These are phyloP conservation scores for Penicillium odoratum DNA, from an alignment of 495 filamentous ascomycete genomes.

Conservation along the genomic window DNA sequence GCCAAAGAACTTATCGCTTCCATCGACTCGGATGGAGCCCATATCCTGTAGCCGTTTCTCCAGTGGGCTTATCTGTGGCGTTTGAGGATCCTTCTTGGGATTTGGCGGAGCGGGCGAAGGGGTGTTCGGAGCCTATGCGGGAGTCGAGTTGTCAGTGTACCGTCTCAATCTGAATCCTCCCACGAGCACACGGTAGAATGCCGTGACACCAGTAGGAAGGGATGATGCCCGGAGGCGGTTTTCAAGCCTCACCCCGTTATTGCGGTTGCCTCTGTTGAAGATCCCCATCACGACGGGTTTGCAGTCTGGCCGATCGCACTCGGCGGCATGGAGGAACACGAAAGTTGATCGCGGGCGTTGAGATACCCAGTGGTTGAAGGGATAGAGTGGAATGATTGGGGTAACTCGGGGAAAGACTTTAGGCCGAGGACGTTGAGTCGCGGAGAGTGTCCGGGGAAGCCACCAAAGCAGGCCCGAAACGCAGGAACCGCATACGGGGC, in stretches of 20 bases:
- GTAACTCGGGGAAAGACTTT: slow-evolving; percentile 16
- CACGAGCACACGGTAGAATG: slow-evolving; percentile 14
- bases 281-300: slow-evolving; percentile 44
- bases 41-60: slow-evolving; percentile 81
- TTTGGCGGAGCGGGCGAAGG: slow-evolving; percentile 43
- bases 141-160: slow-evolving; percentile 17
- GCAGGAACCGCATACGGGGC: slow-evolving; percentile 13
- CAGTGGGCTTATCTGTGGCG: slow-evolving; percentile 69
- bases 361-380: slow-evolving; percentile 15
- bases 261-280: slow-evolving; percentile 42
- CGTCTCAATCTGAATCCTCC: slow-evolving; percentile 17
- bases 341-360: slow-evolving; percentile 4
- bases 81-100: slow-evolving; percentile 71
- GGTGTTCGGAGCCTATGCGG: slow-evolving; percentile 40
- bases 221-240: slow-evolving; percentile 17
- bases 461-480: slow-evolving; percentile 10
- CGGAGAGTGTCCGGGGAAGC: slow-evolving; percentile 26
- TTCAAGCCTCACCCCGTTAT: slow-evolving; percentile 40
- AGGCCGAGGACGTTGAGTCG: slow-evolving; percentile 20
- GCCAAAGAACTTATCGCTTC: slow-evolving; percentile 97
- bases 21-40: slow-evolving; percentile 76
- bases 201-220: slow-evolving; percentile 17
- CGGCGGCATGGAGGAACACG: slow-evolving; percentile 36
- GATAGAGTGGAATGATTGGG: slow-evolving; percentile 8
- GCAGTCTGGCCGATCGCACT: slow-evolving; percentile 23